Evolutionary conservation across 2,329 filamentous ascomycete genomes (phyloP), one percentile per base, ranked within the genome.

Genomic region (Epichloe scottii): DNA sequence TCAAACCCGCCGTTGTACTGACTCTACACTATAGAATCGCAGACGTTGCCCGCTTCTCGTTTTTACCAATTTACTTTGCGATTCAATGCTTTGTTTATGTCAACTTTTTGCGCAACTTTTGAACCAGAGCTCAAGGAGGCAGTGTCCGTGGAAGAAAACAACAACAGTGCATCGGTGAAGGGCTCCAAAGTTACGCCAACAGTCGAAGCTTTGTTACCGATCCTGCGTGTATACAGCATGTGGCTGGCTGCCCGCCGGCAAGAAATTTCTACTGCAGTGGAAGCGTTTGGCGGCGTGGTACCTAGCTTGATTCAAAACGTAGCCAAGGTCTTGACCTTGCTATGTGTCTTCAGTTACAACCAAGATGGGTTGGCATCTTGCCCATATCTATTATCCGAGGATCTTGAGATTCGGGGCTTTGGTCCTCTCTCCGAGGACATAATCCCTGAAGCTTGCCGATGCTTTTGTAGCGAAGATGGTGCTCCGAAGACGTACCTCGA

Each of bases 1-100:
- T 11, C 30, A 26, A 23, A 2, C 5, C n/a, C 3, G 11, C 14
- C 19, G 12, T 41, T 21, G 19, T 19, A 30, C 35, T 48, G 47
- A 51, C 46, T 41, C 42, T 15, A 39, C 41, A 14, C 26, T 8
- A 48, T 54, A 73, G 74, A 74, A 55, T 68, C 75, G 52, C 75
- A 72, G 64, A 74, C 69, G 8, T 59, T 67, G 14, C 62, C 66
- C 39, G 64, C 65, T 34, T 72, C 72, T 12, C 70, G 69, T 35
- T 76, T 77, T 10, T 78, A 74, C 56, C 74, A 79, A 53, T 89
- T 84, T 59, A 81, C 87, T 53, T 73, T 94, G 43, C 77, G 83
- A 23, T 78, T 95, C 54, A 95, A 95, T 60, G 73, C 89, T 46
- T 84, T 84, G 48, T 88, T 85, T 10, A 84, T 94, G 59, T 79